A percentile compares a stretch with the other conserved stretches of the same genome.
Evolutionary conservation across 345 rosid genomes (phyloP).

Genomic region (Melaleuca alternifolia): DNA sequence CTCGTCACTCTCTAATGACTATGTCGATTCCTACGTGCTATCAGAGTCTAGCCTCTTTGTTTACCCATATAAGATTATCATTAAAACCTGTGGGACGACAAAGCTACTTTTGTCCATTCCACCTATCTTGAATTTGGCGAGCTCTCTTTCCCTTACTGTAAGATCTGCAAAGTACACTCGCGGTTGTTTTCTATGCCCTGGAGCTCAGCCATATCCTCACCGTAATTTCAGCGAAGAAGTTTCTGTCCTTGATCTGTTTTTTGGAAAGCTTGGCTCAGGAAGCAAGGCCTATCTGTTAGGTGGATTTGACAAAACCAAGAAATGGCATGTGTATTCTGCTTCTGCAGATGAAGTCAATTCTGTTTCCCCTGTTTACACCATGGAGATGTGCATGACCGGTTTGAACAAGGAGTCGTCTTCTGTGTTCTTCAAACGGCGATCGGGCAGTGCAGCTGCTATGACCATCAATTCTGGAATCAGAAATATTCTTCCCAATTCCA

Average conservation of each 20-base stretch:
- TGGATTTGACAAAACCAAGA: slow-evolving; percentile 20
- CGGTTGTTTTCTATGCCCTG: slow-evolving; percentile 63
- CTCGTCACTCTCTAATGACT: slow-evolving; percentile 45
- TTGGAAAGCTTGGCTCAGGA: slow-evolving; percentile 37
- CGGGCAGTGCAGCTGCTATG: slow-evolving; percentile 43
- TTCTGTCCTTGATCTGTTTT: slow-evolving; percentile 50
- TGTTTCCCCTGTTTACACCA: slow-evolving; percentile 29
- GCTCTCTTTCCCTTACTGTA: slow-evolving; percentile 36
- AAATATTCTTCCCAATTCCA: slow-evolving; percentile 53
- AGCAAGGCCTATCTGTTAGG: slow-evolving; percentile 69
- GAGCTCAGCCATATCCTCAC: slow-evolving; percentile 60
- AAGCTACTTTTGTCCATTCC: slow-evolving; percentile 65
- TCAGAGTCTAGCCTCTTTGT: slow-evolving; percentile 85
- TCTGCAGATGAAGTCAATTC: slow-evolving; percentile 8
- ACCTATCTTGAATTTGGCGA: slow-evolving; percentile 44
- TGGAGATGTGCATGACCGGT: slow-evolving; percentile 92
- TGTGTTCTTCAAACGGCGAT: slow-evolving; percentile 38
- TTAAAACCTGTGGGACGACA: slow-evolving; percentile 89
- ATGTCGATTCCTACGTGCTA: slow-evolving; percentile 64
- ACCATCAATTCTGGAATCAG: slow-evolving; percentile 57
- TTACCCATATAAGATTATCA: slow-evolving; percentile 65
- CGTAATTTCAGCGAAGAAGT: slow-evolving; percentile 76
- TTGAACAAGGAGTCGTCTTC: slow-evolving; percentile 44
- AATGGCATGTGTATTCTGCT: slow-evolving; percentile 85
- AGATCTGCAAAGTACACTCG: slow-evolving; percentile 56